Base-by-base conservation (phyloP, 768 basidiomycete species). In the Tylopilus sp. region DNA sequence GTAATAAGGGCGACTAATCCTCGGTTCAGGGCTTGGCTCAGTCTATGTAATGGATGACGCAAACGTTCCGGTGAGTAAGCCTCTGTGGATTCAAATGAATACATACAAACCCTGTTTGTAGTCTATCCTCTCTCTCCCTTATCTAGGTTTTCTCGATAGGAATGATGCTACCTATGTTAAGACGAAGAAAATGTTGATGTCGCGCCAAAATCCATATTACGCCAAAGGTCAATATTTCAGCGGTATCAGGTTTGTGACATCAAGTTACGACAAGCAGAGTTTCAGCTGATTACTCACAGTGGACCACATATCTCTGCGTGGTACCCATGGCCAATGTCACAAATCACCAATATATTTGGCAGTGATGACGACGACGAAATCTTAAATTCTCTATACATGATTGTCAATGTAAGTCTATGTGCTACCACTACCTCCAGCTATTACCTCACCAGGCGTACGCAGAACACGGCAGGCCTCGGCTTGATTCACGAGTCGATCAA, bases 311-410 rank as follows among this genome's bases (percentile, higher is more conserved):
- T 85, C 45, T 80, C 83, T 62, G 78, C 80, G 11, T 85, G 80
- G 80, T 76, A 87, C 64, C 87, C 87, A 42, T 90, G 89, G 89
- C 89, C 88, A 3, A 91, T 91, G 89, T 86, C 87, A 22, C 85
- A 83, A 48, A 82, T 91, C 38, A 82, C 82, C 24, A 79, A 83
- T 16, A 85, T 89, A 53, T 89, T 83, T 63, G 85, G 87, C 3
- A 85, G 85, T 10, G 83, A 89, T 63, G 73, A 88, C 59, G 87
- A 90, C 61, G 64, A 71, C 17, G 87, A 88, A 58, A 90, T 91
- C 40, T 41, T 83, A 55, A 66, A 76, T 11, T 77, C 80, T 3
- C 66, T 91, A 21, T 86, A 87, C 55, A 72, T 75, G 57, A 79
- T 90, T 54, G 83, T 78, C 10, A 89, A 89, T 61, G 87, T 88